A percentile compares a stretch with the other conserved stretches of the same genome.
phyloP scores from a whole-genome alignment of 2,329 filamentous ascomycete genomes.

The Clarireedia paspali region DNA sequence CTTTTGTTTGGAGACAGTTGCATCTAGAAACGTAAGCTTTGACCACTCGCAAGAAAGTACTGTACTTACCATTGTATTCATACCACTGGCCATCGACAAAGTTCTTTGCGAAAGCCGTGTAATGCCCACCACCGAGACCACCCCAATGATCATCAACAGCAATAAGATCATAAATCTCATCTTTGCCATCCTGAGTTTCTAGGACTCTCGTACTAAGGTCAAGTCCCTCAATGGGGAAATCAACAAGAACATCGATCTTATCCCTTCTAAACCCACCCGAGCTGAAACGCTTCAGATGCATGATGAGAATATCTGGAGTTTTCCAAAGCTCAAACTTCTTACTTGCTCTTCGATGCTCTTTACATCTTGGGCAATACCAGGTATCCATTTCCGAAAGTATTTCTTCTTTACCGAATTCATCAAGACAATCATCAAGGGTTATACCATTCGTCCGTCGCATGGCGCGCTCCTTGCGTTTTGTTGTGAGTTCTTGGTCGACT shows the following conservation, averaged over 20 bases:
- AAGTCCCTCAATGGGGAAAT: constrained; percentile 83
- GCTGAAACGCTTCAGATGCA: constrained; percentile 94
- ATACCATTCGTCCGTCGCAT: constrained; percentile 68
- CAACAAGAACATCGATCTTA: constrained; percentile 84
- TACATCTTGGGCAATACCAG: constrained; percentile 96
- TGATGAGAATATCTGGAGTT: constrained; percentile 85
- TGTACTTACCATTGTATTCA: constrained; percentile 79
- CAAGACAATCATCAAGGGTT: constrained; percentile 80
- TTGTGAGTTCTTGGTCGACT: constrained; percentile 57
- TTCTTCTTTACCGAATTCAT: constrained; percentile 91
- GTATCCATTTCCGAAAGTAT: constrained; percentile 91
- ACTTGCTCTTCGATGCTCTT: constrained; percentile 82
- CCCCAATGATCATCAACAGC: constrained; percentile 95
- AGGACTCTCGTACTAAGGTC: constrained; percentile 77
- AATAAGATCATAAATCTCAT: constrained; percentile 85
- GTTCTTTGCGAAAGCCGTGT: constrained; percentile 90
- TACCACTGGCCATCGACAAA: constrained; percentile 89
- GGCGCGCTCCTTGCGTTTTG: constrained; percentile 53
- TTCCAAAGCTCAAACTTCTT: constrained; percentile 99
- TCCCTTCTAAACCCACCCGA: constrained; percentile 74
- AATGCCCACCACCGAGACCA: constrained; percentile 88
- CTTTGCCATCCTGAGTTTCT: constrained; percentile 71
- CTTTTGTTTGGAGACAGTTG: constrained; percentile 55
- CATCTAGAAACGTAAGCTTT: constrained; percentile 54
- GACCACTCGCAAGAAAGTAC: background rate